Base-by-base conservation (phyloP, 495 filamentous ascomycete species). In the Annulohypoxylon bovei region DNA sequence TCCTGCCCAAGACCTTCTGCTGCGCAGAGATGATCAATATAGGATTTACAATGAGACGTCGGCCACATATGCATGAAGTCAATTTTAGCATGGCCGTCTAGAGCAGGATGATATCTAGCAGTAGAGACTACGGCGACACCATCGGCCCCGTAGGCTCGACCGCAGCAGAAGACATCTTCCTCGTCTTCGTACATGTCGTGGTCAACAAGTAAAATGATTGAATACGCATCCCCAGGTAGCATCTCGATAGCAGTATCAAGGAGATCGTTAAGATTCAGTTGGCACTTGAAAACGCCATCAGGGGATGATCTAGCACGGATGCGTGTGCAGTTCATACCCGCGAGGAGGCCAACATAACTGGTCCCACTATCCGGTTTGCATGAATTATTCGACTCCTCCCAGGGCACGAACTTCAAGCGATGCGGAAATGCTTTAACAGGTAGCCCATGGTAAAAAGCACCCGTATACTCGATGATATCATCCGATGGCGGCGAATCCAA, bases 121-220 rank as follows among this genome's bases (percentile, higher is more conserved):
- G 78, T 83, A 0, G 85, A 88, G 1, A 92, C 87, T 5, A 91
- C 85, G 0, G 83, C 80, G 4, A 91, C 81, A 4, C 90, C 78
- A 65, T 83, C 86, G 1, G 83, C 87, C 12, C 89, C 90, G 65
- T 90, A 92, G 16, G 90, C 89, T 27, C 87, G 80, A 2, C 89
- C 90, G 70, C 89, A 91, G 62, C 84, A 88, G 65, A 91, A 92
- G 28, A 86, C 85, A 62, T 91, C 90, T 3, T 90, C 85, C 3
- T 89, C 87, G 68, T 87, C 85, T 71, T 92, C 88, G 74, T 87
- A 92, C 39, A 92, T 73, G 71, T 93, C 90, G 18, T 90, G 86
- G 16, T 88, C 71, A 0, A 87, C 76, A 4, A 92, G 68, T 54
- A 92, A 62, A 5, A 89, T 62, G 3, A 91, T 65, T 0, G 88